Conservation (phyloP, 805 yeast genomes). For the Myxozyma vanderwaltii region DNA sequence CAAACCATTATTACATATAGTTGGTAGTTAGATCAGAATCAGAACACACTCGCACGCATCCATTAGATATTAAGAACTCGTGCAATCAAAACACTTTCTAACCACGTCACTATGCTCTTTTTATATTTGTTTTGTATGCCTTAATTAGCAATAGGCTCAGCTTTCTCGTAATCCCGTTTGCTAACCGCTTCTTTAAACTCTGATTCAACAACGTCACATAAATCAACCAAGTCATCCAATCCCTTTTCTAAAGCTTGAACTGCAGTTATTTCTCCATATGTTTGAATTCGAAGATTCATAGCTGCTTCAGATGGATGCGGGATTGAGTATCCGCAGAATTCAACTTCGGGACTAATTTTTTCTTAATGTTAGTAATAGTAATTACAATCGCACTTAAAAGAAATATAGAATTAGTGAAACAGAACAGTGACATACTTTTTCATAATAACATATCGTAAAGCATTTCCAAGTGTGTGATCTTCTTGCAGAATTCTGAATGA, state of each 20-base stretch:
- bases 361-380: background rate
- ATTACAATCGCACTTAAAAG: background rate
- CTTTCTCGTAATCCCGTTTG: conserved; percentile 50
- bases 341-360: conserved; percentile 85
- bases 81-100: too few relatives aligned
- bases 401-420: background rate
- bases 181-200: conserved; percentile 70
- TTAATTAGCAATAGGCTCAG: conserved; percentile 3
- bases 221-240: conserved; percentile 74
- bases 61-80: background rate
- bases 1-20: background rate
- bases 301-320: conserved; percentile 97
- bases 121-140: background rate
- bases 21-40: background rate
- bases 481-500: conserved; percentile 91
- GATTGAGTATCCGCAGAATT: conserved; percentile 96
- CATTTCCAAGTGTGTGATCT: conserved; percentile 95
- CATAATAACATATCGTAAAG: conserved; percentile 91
- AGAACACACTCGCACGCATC: background rate
- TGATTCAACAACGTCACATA: conserved; percentile 82
- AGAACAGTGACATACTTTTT: conserved; percentile 56
- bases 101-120: too few relatives aligned
- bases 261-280: conserved; percentile 83
- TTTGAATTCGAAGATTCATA: conserved; percentile 88
- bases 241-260: conserved; percentile 93